Base-by-base conservation (phyloP, 169 alveolate species). In the Theileria annulata region DNA sequence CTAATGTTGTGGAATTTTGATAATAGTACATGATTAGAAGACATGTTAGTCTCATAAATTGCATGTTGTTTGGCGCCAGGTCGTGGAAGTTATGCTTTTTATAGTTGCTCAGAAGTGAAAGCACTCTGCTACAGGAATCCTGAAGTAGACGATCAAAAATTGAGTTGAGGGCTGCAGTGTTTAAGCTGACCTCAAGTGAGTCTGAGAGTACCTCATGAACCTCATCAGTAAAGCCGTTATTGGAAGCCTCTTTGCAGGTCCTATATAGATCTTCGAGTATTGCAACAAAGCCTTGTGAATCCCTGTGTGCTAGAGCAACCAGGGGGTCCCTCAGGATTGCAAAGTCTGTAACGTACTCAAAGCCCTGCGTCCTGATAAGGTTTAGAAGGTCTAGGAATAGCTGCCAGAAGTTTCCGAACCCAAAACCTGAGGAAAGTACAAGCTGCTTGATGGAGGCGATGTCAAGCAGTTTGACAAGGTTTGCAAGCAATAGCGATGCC, bases 11-110 rank as follows among this genome's bases (percentile, higher is more conserved):
- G 8, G 47, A 35, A 21, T 33, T 63, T 21, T 21, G 59, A 63
- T 33, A 33, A 21, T 63, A 63, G 13, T 69, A 69, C 37, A 69
- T 69, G 35, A 69, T 3, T 15, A 69, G 49, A n/a, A 69, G 69
- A 19, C 72, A n/a, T 6, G 77, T 4, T 23, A 42, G 13, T 15
- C 66, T n/a, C 66, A 69, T 28, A 10, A 69, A 27, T 15, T 69
- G 77, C 66, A 69, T 19, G 49, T 69, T 42, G 15, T 48, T 73
- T 3, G 3, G 48, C 3, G 77, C 63, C 66, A 49, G 49, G 42
- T 33, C 35, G 6, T 48, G 47, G 19, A 69, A 5, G 66, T 23
- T 48, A 3, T 15, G 31, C 35, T 25, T 69, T 5, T 15, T 15
- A 10, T 3, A 28, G 35, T 3, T 69, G 30, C 30, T n/a, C 30